A percentile compares a stretch with the other conserved stretches of the same genome.
These are phyloP conservation scores for Phaeosphaeriaceae sp. DNA, from an alignment of 2,329 filamentous ascomycete species.

Conservation along the genomic window DNA sequence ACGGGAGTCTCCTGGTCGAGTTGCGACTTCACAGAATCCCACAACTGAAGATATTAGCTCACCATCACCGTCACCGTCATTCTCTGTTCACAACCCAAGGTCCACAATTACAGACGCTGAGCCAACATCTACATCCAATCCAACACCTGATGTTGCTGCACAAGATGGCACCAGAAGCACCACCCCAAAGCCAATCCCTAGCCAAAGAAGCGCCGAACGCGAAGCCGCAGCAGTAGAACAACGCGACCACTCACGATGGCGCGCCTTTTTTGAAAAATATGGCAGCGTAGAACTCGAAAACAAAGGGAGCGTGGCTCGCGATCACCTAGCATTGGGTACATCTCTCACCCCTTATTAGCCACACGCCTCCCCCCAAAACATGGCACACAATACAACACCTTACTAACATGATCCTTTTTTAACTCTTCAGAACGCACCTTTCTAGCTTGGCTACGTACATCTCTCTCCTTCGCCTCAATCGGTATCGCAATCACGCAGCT, in stretches of 20 bases:
- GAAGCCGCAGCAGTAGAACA: slow-evolving; percentile 28
- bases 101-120: neutral
- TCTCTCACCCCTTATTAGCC: no score
- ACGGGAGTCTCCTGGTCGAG: slow-evolving; percentile 2
- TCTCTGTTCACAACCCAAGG: slow-evolving; percentile 4
- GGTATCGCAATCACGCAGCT: slow-evolving; percentile 85
- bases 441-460: slow-evolving; percentile 83
- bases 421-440: slow-evolving; percentile 73
- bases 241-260: slow-evolving; percentile 58
- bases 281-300: slow-evolving; percentile 80
- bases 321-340: slow-evolving; percentile 79
- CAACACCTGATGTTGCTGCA: no score
- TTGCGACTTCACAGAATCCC: slow-evolving; percentile 17
- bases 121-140: slow-evolving; percentile 8
- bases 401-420: neutral
- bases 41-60: slow-evolving; percentile 26
- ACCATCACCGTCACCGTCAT: slow-evolving; percentile 24
- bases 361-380: slow-evolving; percentile 22
- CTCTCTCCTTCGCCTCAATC: slow-evolving; percentile 80
- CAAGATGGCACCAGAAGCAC: neutral
- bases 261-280: slow-evolving; percentile 62
- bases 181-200: slow-evolving; percentile 1
- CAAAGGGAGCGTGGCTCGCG: slow-evolving; percentile 81
- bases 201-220: slow-evolving; percentile 15
- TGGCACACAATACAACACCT: neutral